Conservation (phyloP, 192 early-diverging fungal species). For the Thoreauomyces humboldtii region DNA sequence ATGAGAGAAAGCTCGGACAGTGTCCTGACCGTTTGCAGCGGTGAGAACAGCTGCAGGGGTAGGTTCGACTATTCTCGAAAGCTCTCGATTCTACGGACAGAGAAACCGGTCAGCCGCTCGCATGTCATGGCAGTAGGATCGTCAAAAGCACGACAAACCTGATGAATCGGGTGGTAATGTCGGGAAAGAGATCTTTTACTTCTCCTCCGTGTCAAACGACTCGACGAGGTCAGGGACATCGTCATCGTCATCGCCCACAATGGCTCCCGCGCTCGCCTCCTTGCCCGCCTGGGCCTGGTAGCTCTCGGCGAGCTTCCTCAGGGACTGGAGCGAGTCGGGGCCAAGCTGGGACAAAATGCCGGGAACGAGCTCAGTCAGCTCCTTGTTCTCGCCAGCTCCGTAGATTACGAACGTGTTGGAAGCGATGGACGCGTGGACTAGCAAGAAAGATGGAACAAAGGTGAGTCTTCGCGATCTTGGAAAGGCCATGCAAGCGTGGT, state of each 20-base stretch:
- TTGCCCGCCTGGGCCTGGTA: constrained; percentile 69
- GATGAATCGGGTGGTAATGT: too few species aligned
- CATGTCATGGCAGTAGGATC: too few species aligned
- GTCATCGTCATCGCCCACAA: constrained; percentile 66
- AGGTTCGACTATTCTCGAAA: too few species aligned
- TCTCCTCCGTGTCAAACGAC: constrained; percentile 31
- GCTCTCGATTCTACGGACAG: too few species aligned
- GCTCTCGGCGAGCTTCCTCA: constrained; percentile 83
- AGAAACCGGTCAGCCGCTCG: too few species aligned
- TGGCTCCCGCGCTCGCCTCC: constrained; percentile 58
- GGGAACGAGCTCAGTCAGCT: constrained; percentile 76
- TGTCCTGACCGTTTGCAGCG: too few species aligned
- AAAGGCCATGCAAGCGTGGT: too few species aligned
- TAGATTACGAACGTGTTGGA: constrained; percentile 96
- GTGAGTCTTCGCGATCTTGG: too few species aligned
- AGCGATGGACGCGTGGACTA: constrained; percentile 74
- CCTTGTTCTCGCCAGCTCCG: constrained; percentile 78
- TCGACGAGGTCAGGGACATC: constrained; percentile 91
- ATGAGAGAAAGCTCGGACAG: too few species aligned
- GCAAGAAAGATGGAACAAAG: constrained; percentile 8
- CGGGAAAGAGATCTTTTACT: too few species aligned
- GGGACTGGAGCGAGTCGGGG: constrained; percentile 82
- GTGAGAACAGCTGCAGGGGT: too few species aligned
- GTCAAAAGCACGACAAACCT: too few species aligned
- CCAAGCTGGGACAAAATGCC: constrained; percentile 83